Percentiles rank a stretch among this genome's conserved stretches.
Conservation (phyloP, 768 basidiomycete species). For the Mycena latifolia region DNA sequence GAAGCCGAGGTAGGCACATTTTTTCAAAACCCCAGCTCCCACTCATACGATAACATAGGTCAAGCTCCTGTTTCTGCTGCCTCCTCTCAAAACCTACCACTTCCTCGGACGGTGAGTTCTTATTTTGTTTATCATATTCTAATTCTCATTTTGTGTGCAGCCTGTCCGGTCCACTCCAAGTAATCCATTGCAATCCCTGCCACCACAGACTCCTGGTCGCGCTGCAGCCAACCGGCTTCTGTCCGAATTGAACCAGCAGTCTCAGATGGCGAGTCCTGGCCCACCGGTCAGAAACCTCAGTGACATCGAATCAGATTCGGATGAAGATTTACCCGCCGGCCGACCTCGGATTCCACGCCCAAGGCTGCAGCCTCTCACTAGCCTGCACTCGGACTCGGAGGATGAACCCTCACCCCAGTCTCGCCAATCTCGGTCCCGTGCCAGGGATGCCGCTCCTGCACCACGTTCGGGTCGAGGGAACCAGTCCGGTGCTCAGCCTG, state of each 20-base stretch:
- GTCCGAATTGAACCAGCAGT: conserved; percentile 15
- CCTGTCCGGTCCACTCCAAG: conserved; percentile 14
- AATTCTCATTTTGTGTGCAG: conserved; percentile 16
- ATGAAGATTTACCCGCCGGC: conserved; percentile 11
- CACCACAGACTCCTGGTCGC: conserved; percentile 23
- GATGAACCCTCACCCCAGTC: conserved; percentile 11
- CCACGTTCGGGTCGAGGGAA: no score
- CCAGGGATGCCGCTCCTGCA: conserved; percentile 15
- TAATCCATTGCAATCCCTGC: conserved; percentile 18
- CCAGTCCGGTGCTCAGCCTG: conserved; percentile 14
- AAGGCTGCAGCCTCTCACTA: conserved; percentile 16
- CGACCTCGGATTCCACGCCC: conserved; percentile 14
- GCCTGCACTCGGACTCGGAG: conserved; percentile 17
- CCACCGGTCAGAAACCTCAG: conserved; percentile 11
- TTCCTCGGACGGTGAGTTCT: conserved; percentile 18
- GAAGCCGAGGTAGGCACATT: conserved; percentile 19
- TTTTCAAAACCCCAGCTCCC: conserved; percentile 16
- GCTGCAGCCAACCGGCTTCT: conserved; percentile 19
- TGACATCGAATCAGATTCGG: conserved; percentile 15
- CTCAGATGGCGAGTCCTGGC: conserved; percentile 20
- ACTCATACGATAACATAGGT: conserved; percentile 18
- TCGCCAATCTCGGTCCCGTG: conserved; percentile 13
- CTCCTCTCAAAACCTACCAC: conserved; percentile 14
- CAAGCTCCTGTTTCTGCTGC: conserved; percentile 16
- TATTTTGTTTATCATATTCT: conserved; percentile 12